phyloP scores from a whole-genome alignment of 352 stramenopile species.

The Globisporangium canariense region DNA sequence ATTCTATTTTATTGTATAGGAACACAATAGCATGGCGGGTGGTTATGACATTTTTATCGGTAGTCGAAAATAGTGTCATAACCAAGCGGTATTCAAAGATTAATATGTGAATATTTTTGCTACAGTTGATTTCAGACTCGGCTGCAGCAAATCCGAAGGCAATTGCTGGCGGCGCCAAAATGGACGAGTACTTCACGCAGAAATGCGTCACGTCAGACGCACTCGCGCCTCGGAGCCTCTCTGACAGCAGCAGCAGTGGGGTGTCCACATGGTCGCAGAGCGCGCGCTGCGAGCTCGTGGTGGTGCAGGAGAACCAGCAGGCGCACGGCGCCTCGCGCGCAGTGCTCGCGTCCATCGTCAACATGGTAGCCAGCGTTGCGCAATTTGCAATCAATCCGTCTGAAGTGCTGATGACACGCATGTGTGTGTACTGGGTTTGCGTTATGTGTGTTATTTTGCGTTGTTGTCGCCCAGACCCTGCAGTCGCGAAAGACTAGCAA shows the following conservation, averaged over 20 bases:
- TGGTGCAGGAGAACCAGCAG: constrained; percentile 64
- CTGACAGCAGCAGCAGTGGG: constrained; percentile 1
- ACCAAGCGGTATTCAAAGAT: too few species aligned
- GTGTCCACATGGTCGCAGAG: constrained; percentile 26
- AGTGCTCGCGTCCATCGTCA: constrained; percentile 46
- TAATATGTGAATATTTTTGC: too few species aligned
- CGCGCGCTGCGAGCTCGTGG: constrained; percentile 45
- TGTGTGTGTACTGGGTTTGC: background rate
- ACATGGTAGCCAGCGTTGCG: constrained; percentile 25
- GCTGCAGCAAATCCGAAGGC: too few species aligned
- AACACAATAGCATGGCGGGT: too few species aligned
- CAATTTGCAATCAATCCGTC: too few species aligned
- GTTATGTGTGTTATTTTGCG: background rate
- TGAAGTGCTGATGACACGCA: too few species aligned
- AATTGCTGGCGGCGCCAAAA: constrained; percentile 11
- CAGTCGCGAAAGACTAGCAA: constrained; percentile 28
- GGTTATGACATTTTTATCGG: too few species aligned
- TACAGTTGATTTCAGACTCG: too few species aligned
- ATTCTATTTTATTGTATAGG: too few species aligned
- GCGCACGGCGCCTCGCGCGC: constrained; percentile 49
- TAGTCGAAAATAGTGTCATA: too few species aligned
- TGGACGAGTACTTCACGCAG: constrained; percentile 66
- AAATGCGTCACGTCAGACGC: constrained; percentile 62
- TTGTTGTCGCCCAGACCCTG: constrained; percentile 11
- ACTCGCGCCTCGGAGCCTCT: background rate